Evolutionary conservation across 139 green algal species (phyloP), one percentile per base, ranked within the genome.

Genomic region (Ulvella scutata): DNA sequence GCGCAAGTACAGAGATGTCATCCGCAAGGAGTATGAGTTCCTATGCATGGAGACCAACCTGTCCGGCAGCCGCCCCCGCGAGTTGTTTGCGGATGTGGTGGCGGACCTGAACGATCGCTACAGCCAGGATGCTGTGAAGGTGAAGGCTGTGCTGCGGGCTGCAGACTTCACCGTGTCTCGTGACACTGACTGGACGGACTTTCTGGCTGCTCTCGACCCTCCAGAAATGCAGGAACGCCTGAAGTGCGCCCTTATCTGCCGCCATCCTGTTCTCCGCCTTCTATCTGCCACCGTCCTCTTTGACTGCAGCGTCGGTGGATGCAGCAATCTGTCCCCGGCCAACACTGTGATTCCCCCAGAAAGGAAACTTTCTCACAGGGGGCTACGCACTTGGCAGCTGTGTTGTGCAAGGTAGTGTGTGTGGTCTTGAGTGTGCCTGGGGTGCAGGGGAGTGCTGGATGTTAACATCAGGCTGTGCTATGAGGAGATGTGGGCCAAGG

Each of bases 21-120:
- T 43, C 62, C 62, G 51, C 51, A 67, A 67, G 51, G 51, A 67
- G n/a, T 26, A n/a, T 1, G 51, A 67, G 51, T 29, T 36, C 51
- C 51, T 67, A n/a, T 67, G 51, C 51, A 67, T 67, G 51, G 51
- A 67, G 51, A 67, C 51, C 51, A 67, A 67, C 2, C 51, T 67
- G 0, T 1, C 51, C 9, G 51, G 51, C 13, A 36, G n/a, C 6
- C 51, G 51, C n/a, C 51, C 51, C 0, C 51, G 51, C 2, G 51
- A 67, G 17, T 26, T 67, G n/a, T 67, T 67, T 26, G 9, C 51
- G 6, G 51, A 67, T 26, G 17, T 67, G n/a, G 33, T 67, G 51
- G 13, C 13, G n/a, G 51, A 67, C 7, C 51, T 67, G n/a, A 26
- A 67, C 31, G 51, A 67, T n/a, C n/a, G n/a, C 51, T 67, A 36